phyloP scores from a whole-genome alignment of 345 rosid species.

The Ceriops tagal region DNA sequence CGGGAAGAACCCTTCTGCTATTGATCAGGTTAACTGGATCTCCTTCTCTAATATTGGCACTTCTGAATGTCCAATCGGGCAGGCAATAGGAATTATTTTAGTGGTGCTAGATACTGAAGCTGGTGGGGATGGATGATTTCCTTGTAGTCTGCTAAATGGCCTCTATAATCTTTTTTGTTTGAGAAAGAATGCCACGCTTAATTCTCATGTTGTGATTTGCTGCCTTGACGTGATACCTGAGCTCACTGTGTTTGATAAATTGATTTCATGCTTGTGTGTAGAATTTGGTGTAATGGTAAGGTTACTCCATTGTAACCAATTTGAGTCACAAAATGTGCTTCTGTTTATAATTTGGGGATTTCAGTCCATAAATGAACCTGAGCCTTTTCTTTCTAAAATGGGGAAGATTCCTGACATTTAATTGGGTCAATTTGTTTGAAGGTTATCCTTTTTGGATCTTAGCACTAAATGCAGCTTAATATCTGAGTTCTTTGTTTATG shows the following conservation, averaged over 20 bases:
- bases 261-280: too few relatives aligned
- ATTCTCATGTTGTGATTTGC: constrained; percentile 5
- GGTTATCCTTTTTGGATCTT: constrained; percentile 1
- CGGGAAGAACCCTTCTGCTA: constrained; percentile 83
- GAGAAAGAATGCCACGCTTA: constrained; percentile 8
- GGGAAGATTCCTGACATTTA: constrained; percentile 7
- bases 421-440: constrained; percentile 7
- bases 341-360: neutral
- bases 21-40: constrained; percentile 70
- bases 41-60: constrained; percentile 13
- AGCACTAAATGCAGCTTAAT: constrained; percentile 16
- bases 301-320: constrained; percentile 5
- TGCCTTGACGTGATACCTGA: neutral
- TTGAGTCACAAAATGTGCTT: neutral
- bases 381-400: neutral
- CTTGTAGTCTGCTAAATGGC: constrained; percentile 10
- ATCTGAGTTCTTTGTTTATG: constrained; percentile 18
- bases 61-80: neutral
- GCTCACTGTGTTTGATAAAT: neutral
- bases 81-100: constrained; percentile 5
- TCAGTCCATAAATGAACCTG: neutral
- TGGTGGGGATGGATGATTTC: neutral
- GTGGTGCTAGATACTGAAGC: too few relatives aligned
- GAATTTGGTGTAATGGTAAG: too few relatives aligned
- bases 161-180: constrained; percentile 5